Evolutionary conservation across 495 filamentous ascomycete species (phyloP).

Genomic region (Wilcoxina mikolae): DNA sequence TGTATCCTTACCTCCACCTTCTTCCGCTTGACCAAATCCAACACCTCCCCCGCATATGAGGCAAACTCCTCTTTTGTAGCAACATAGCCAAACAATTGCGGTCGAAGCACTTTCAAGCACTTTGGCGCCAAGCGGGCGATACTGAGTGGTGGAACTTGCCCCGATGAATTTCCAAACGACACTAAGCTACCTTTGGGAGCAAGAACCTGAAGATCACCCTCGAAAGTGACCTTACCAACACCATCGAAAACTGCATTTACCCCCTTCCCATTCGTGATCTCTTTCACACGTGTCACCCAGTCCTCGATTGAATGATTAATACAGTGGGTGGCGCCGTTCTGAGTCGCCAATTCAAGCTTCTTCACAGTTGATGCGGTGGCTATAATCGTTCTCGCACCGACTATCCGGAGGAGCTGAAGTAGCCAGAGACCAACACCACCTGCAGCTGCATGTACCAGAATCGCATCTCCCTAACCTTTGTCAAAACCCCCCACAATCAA

Average conservation of each 20-base stretch:
- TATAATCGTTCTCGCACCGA: constrained; percentile 61
- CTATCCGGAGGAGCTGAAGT: constrained; percentile 53
- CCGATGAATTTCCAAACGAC: constrained; percentile 79
- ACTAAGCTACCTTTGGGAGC: constrained; percentile 72
- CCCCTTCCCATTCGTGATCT: constrained; percentile 51
- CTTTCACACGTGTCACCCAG: constrained; percentile 48
- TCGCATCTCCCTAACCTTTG: constrained; percentile 48
- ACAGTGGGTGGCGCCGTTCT: constrained; percentile 53
- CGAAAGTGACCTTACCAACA: constrained; percentile 79
- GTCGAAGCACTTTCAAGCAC: constrained; percentile 65
- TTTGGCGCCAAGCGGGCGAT: constrained; percentile 56
- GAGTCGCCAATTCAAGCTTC: constrained; percentile 56
- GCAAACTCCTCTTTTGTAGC: constrained; percentile 62
- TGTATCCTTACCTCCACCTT: constrained; percentile 64
- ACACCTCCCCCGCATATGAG: constrained; percentile 56
- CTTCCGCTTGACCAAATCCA: constrained; percentile 50
- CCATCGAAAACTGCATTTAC: constrained; percentile 76
- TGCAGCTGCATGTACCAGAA: constrained; percentile 80
- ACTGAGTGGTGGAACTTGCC: constrained; percentile 59
- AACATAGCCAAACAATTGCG: constrained; percentile 55
- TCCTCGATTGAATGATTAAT: constrained; percentile 61
- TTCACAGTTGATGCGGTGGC: constrained; percentile 62
- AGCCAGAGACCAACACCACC: constrained; percentile 74
- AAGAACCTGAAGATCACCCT: constrained; percentile 60
- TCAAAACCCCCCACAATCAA: background rate